A percentile compares a stretch with the other conserved stretches of the same genome.
Evolutionary conservation across 768 basidiomycete genomes (phyloP).

Genomic region (Calocybe indica): DNA sequence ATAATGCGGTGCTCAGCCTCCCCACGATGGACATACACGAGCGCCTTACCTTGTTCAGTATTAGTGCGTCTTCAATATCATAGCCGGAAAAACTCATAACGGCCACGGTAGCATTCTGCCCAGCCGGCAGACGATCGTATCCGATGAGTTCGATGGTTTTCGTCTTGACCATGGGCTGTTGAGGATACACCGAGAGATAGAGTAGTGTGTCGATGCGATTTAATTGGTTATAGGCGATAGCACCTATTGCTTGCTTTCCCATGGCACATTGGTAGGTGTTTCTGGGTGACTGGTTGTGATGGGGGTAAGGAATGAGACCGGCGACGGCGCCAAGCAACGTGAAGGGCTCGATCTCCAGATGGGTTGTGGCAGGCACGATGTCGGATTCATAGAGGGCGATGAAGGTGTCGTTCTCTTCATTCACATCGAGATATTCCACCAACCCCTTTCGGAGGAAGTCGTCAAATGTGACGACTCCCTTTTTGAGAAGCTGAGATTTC

Average conservation of each 20-base stretch:
- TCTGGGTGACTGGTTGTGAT: slow-evolving; percentile 98
- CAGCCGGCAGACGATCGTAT: slow-evolving; percentile 94
- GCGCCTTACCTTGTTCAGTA: slow-evolving; percentile 75
- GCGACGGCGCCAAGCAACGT: slow-evolving; percentile 96
- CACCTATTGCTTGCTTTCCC: slow-evolving; percentile 99
- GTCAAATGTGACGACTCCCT: slow-evolving; percentile 77
- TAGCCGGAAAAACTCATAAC: slow-evolving; percentile 99
- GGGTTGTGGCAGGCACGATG: slow-evolving; percentile 79
- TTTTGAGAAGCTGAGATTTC: slow-evolving; percentile 64
- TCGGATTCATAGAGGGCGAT: slow-evolving; percentile 92
- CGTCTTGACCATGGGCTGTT: slow-evolving; percentile 99
- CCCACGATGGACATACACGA: not conserved
- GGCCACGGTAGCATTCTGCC: slow-evolving; percentile 96
- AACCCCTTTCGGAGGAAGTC: slow-evolving; percentile 90
- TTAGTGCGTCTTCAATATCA: slow-evolving; percentile 98
- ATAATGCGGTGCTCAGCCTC: not conserved
- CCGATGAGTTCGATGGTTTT: slow-evolving; percentile 97
- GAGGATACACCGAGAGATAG: slow-evolving; percentile 97
- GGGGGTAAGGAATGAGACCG: slow-evolving; percentile 97
- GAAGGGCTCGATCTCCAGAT: slow-evolving; percentile 98
- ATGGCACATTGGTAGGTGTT: slow-evolving; percentile 99
- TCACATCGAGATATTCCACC: slow-evolving; percentile 97
- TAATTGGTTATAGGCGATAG: slow-evolving; percentile 96
- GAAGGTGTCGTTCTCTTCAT: slow-evolving; percentile 97
- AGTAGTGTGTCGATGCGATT: slow-evolving; percentile 96